Evolutionary conservation across 2,329 filamentous ascomycete genomes (phyloP), one percentile per base, ranked within the genome.

Genomic region (Rhynchosporium secalis): DNA sequence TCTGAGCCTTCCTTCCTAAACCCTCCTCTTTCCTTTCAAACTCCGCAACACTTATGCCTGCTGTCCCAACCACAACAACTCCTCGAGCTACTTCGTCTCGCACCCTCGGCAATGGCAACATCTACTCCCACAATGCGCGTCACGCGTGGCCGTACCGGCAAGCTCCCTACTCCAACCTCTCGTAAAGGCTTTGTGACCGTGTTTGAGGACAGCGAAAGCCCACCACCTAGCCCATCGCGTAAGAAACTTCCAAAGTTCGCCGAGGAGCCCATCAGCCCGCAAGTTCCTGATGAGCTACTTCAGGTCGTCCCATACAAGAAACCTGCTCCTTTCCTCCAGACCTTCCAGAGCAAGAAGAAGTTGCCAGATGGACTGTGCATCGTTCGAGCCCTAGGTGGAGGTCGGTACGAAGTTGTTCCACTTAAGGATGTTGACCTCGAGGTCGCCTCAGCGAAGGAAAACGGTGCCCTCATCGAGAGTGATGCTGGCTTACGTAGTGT

Each of bases 321-420:
- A 15, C 47, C 10, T 41, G 51, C 33, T 28, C 13, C 58, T 7
- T 48, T 67, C 3, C 66, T 69, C 31, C 40, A 59, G 33, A 64
- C 55, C 2, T 56, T 71, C 49, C 54, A 58, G 28, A 56, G 55
- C 31, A 60, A 62, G 28, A 56, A 40, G 13, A 55, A 65, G n/a
- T 49, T 70, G 9, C 28, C 59, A 29, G 58, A 64, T 61, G 69
- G 69, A 1, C 36, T 69, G 3, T 66, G 58, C 20, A 59, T 70
- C 28, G n/a, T 70, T 7, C 63, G 65, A 12, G 43, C 49, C 26
- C 43, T 69, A 9, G 65, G 60, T 3, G 54, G 52, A 31, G 60
- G 62, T 9, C 68, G 62, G 48, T 67, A 64, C 9, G 65, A 69
- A 58, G 48, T 66, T 20, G 49, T 70, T 40, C 66, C 64, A 12